Base-by-base conservation (phyloP, 495 filamentous ascomycete genomes). In the Penicillium samsonianum region DNA sequence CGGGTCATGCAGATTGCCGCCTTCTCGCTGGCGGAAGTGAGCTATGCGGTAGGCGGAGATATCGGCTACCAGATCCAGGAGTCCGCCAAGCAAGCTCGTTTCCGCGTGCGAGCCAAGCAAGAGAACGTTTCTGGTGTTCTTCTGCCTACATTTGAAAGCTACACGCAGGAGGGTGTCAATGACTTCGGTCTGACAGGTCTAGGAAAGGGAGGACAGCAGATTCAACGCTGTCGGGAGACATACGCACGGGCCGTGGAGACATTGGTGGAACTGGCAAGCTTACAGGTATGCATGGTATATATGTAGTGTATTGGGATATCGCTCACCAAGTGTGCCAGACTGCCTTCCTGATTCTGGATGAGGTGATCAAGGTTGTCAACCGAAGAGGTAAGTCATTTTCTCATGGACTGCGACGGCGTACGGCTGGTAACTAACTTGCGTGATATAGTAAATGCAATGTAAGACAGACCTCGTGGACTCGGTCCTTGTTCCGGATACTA, bases 291-390 rank as follows among this genome's bases (percentile, higher is more conserved):
- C 12, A 47, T 35, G 33, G 10, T 25, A 19, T 19, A 11, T 23
- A 43, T 35, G 5, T 16, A 38, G 42, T 43, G 6, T 22, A 47
- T 8, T 20, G 23, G 19, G 10, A 28, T 51, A 46, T 22, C 23
- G 44, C 23, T 61, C 16, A 43, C 51, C 64, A 20, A 60, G 14
- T 6, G 19, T 25, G 54, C 10, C 65, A 91, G 86, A 99, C 94
- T 63, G 95, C 94, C 6, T 99, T 99, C 67, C 90, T 99, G 38
- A 97, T 96, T 60, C 71, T 99, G 58, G 94, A 99, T 69, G 95
- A 98, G 68, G 95, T 99, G 53, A 99, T 99, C 74, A 99, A 99
- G 80, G 90, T 97, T 25, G 94, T 99, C 31, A 99, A 98, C 72
- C 86, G 94, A 59, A 88, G 94, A 90, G 88, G 86, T 87, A 76